Percentiles rank a stretch among this genome's conserved stretches.
Evolutionary conservation across 2,329 filamentous ascomycete species (phyloP).

Genomic region (Aspergillus piperis): DNA sequence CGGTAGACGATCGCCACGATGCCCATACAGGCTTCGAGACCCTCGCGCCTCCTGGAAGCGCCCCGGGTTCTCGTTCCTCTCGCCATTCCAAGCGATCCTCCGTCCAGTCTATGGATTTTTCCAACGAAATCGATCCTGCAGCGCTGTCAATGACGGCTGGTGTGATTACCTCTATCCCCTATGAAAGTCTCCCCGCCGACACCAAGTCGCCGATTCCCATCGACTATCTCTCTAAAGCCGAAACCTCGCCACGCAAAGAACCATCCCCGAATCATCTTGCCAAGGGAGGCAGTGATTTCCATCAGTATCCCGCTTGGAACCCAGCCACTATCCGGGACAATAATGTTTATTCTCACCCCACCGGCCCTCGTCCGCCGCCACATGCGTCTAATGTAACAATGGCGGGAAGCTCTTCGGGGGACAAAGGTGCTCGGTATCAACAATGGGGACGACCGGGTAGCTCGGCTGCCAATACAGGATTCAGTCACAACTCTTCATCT

Average conservation of each 20-base stretch:
- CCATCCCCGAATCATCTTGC: slow-evolving; percentile 81
- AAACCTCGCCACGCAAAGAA: slow-evolving; percentile 64
- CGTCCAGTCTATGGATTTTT: slow-evolving; percentile 68
- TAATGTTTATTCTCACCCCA: slow-evolving; percentile 57
- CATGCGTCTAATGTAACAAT: slow-evolving; percentile 60
- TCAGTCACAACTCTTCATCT: slow-evolving; percentile 62
- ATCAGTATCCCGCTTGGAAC: slow-evolving; percentile 82
- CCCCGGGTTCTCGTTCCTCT: slow-evolving; percentile 68
- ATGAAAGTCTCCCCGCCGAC: slow-evolving; percentile 69
- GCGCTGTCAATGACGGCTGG: slow-evolving; percentile 75
- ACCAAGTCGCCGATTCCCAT: slow-evolving; percentile 69
- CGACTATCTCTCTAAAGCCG: slow-evolving; percentile 70
- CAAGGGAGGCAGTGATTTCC: slow-evolving; percentile 74
- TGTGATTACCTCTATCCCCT: slow-evolving; percentile 84
- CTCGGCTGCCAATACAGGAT: slow-evolving; percentile 55
- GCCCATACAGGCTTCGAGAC: slow-evolving; percentile 60
- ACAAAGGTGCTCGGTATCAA: slow-evolving; percentile 70
- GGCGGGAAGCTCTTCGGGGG: slow-evolving; percentile 70
- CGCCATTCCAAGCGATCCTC: slow-evolving; percentile 73
- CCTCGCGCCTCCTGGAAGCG: slow-evolving; percentile 63
- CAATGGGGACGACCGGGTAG: slow-evolving; percentile 70
- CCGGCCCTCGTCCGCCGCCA: slow-evolving; percentile 62
- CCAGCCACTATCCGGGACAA: slow-evolving; percentile 52
- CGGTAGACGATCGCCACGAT: slow-evolving; percentile 63
- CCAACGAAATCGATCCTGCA: slow-evolving; percentile 59